Evolutionary conservation across 225 moss, liverwort and hornwort genomes (phyloP).

Genomic region (Rhytidiadelphus loreus): DNA sequence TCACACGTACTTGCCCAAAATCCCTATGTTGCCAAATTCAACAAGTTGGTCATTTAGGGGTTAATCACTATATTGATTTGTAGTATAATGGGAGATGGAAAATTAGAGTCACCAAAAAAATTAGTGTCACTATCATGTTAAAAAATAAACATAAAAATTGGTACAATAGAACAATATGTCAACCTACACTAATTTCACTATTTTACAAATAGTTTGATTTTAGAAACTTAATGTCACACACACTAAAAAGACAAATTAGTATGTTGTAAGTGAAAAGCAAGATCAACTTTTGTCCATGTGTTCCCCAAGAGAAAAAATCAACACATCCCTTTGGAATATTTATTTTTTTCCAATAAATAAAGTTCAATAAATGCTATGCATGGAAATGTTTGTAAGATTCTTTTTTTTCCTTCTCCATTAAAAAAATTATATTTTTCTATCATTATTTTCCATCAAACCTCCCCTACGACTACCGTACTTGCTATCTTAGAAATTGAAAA

Average conservation of each 20-base stretch:
- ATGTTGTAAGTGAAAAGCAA: not conserved
- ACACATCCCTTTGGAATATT: fast-evolving
- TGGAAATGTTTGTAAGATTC: not conserved
- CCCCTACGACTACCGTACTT: too few species aligned
- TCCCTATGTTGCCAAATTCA: too few species aligned
- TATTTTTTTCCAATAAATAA: not conserved
- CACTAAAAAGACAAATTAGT: not conserved
- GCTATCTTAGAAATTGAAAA: not conserved
- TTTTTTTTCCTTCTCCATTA: not conserved
- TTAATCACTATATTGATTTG: not conserved
- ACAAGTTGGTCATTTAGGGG: too few species aligned
- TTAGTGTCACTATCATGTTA: too few species aligned
- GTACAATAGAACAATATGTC: not conserved
- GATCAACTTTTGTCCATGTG: too few species aligned
- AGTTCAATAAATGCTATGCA: not conserved
- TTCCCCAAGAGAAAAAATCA: too few species aligned
- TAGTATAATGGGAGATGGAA: fast-evolving
- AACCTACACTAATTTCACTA: not conserved
- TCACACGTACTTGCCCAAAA: too few species aligned
- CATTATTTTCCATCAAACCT: not conserved
- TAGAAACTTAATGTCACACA: not conserved
- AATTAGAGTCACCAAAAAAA: too few species aligned
- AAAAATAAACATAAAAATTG: too few species aligned
- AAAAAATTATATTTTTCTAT: too few species aligned
- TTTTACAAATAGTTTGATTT: not conserved